Evolutionary conservation across 805 yeast species (phyloP), one percentile per base, ranked within the genome.

Genomic region (Myxozyma mucilagina): DNA sequence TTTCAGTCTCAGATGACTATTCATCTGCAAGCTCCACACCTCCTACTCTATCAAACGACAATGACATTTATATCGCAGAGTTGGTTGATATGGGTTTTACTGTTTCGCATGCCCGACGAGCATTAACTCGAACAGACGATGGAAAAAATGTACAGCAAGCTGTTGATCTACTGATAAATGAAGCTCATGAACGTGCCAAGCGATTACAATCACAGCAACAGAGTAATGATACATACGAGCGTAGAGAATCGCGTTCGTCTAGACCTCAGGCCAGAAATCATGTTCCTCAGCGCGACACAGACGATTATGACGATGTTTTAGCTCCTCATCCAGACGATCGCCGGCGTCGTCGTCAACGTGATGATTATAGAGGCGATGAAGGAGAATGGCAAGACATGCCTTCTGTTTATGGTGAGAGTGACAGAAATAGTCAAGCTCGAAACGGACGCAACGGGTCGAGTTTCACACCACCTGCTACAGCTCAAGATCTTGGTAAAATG

Each of bases 21-120:
- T 50, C 54, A 11, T 52, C 56, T 2, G 41, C 56, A 11, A 32
- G 13, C 16, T 52, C 56, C 8, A 52, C 56, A 6, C 56, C 56
- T 9, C 48, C 48, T 1, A 24, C 56, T 35, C 41, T 50, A 7
- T 50, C 59, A n/a, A 36, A 47, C n/a, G 51, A 39, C 42, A 72
- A 69, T 45, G 61, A 60, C 34, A 78, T 84, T 1, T 50, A 50
- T 42, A 70, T 89, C 16, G 93, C 93, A 0, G 88, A 84, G 66
- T 76, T 89, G 47, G 73, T 88, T 1, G 94, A 89, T 61, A 90
- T 90, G 84, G 96, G 96, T 1, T 90, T 90, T 68, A 73, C 86
- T 0, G 75, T 81, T 0, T 85, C 83, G 1, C 82, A 79, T 55
- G 84, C 94, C 4, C 80, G 78, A 31, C 73, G 75, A 1, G 96